A percentile compares a stretch with the other conserved stretches of the same genome.
Evolutionary conservation across 306 rosid genomes (phyloP).

Genomic region (Lathyrus tuberosus): DNA sequence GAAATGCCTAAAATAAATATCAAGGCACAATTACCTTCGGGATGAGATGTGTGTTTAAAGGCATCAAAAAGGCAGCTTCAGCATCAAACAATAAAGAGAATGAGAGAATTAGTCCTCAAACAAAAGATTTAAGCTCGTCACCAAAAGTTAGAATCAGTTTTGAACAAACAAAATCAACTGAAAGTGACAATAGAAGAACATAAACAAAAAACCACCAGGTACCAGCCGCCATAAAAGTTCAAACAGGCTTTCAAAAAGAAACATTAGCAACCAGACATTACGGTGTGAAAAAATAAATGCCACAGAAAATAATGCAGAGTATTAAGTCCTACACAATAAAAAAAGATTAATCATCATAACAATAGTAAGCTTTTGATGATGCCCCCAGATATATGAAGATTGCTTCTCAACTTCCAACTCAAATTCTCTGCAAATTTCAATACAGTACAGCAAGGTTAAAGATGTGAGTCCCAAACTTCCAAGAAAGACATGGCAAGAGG

Average conservation of each 20-base stretch:
- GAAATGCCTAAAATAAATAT: conserved; percentile 47
- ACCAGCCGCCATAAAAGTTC: conserved; percentile 49
- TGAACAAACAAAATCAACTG: conserved; percentile 41
- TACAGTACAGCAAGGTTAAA: conserved; percentile 99
- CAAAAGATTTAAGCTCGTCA: background rate
- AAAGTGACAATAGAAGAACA: conserved; percentile 39
- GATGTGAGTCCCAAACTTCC: conserved; percentile 99
- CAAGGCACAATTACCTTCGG: conserved; percentile 56
- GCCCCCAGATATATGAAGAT: conserved; percentile 57
- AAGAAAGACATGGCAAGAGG: conserved; percentile 99
- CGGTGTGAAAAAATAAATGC: conserved; percentile 48
- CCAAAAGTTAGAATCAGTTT: conserved; percentile 51
- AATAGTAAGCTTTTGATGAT: conserved; percentile 45
- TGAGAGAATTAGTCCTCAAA: conserved; percentile 47
- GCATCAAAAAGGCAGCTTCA: conserved; percentile 51
- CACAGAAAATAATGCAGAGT: conserved; percentile 41
- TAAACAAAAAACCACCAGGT: conserved; percentile 48
- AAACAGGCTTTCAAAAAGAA: conserved; percentile 45
- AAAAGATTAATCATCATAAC: conserved; percentile 41
- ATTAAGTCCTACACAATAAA: conserved; percentile 51
- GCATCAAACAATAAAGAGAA: conserved; percentile 48
- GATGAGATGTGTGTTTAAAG: conserved; percentile 42
- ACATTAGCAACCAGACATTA: conserved; percentile 58
- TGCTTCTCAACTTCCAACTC: conserved; percentile 54
- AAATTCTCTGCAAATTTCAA: conserved; percentile 94